Evolutionary conservation across 2,329 filamentous ascomycete species (phyloP), one percentile per base, ranked within the genome.

Genomic region (Penicillium sumatraense): DNA sequence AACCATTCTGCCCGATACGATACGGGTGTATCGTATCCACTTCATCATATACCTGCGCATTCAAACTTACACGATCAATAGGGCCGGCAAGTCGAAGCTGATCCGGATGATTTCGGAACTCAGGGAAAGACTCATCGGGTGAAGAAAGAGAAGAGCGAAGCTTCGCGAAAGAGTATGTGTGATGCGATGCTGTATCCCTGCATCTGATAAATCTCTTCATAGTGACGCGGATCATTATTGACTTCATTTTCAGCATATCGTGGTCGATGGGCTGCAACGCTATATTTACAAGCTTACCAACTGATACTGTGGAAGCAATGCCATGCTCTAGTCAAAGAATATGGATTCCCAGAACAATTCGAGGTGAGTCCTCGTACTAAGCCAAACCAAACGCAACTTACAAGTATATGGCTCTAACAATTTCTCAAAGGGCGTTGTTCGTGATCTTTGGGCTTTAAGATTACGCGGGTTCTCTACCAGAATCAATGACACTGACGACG

Each of bases 231-330:
- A 1, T 41, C 29, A 45, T 78, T 78, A 55, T 82, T 87, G 67
- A 90, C 47, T 72, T 72, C 41, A 5, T 5, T 10, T 42, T 38
- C 51, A 81, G 81, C 74, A 54, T 80, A 81, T 64, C 78, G 72
- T 5, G 93, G 93, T 38, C 79, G 84, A 44, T 82, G 85, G 50
- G 93, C 89, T 13, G 85, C 87, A 60, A 85, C 89, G 59, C 83
- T 97, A 21, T 97, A 90, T 70, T 80, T 98, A 31, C 89, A 96
- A 70, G 89, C 86, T 60, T 84, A 96, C 56, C 93, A 98, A 73
- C 79, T 96, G 27, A 83, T 98, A 45, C 78, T 99, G 24, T 86
- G 92, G 70, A 90, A 89, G 68, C 93, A 98, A 77, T 77, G 91
- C 14, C 76, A 84, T 67, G 93, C 88, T 81, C 79, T 98, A 26